phyloP scores from a whole-genome alignment of 2,329 filamentous ascomycete species.

The Nemania sp. region DNA sequence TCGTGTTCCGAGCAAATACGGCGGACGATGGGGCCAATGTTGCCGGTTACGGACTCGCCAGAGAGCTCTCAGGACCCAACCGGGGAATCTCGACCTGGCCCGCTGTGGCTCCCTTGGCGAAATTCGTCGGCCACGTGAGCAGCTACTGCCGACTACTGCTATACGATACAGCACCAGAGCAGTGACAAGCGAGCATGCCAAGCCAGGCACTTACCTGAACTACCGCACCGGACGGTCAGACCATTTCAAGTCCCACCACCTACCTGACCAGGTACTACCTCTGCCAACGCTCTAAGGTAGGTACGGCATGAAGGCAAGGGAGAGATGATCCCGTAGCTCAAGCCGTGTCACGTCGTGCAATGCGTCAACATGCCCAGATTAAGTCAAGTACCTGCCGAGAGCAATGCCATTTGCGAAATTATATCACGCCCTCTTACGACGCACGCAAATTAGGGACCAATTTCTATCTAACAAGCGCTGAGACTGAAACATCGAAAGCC shows the following conservation, averaged over 20 bases:
- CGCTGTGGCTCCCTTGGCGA: constrained; percentile 20
- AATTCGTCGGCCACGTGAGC: constrained; percentile 28
- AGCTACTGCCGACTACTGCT: constrained; percentile 12
- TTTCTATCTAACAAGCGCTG: not conserved
- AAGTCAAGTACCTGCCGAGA: too few species aligned
- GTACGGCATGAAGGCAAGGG: not conserved
- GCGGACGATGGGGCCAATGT: constrained; percentile 13
- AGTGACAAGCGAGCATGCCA: constrained; percentile 12
- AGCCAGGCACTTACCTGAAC: constrained; percentile 5
- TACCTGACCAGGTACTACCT: not conserved
- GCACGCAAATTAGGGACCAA: too few species aligned
- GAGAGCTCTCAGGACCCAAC: constrained; percentile 10
- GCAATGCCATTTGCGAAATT: too few species aligned
- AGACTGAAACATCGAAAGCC: not conserved
- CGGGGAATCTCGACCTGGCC: constrained; percentile 19
- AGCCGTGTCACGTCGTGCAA: constrained; percentile 1
- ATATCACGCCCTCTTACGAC: not conserved
- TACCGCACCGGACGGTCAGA: not conserved
- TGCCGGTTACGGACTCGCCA: constrained; percentile 21
- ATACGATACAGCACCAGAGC: constrained; percentile 1
- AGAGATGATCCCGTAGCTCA: not conserved
- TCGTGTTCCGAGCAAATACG: constrained; percentile 15
- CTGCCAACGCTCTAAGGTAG: too few species aligned
- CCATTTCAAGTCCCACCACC: not conserved
- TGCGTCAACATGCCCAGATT: too few species aligned